Evolutionary conservation across 148 eudicot species (phyloP).

Genomic region (Camellia japonica): DNA sequence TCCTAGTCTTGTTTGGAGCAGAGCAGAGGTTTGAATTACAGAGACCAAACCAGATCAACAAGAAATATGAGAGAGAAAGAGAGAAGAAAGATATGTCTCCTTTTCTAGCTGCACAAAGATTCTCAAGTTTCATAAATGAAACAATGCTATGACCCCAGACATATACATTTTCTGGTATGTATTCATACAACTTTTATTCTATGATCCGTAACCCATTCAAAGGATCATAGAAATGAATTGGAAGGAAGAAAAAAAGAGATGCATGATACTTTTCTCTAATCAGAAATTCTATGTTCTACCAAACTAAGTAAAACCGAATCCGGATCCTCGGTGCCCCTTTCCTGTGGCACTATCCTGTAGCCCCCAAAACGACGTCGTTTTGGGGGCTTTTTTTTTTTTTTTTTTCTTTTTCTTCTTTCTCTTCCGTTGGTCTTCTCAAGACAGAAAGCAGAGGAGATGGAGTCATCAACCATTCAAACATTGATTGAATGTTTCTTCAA

Average conservation of each 20-base stretch:
- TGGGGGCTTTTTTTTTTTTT: no score
- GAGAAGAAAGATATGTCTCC: not conserved
- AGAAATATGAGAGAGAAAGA: not conserved
- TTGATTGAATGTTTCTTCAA: no score
- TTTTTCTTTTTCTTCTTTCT: no score
- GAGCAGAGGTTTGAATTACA: not conserved
- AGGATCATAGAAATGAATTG: not conserved
- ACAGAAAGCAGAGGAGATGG: no score
- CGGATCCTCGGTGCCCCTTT: no score
- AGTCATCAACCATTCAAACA: no score
- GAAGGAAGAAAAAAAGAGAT: conserved; percentile 8
- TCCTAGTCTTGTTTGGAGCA: no score
- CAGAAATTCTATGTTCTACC: conserved; percentile 16
- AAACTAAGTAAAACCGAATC: conserved; percentile 26
- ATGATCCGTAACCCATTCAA: conserved; percentile 1
- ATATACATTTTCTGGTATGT: not conserved
- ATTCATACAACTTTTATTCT: not conserved
- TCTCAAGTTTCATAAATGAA: conserved; percentile 9
- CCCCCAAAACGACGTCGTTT: no score
- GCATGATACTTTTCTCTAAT: not conserved
- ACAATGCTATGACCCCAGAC: conserved; percentile 4
- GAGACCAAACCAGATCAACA: not conserved
- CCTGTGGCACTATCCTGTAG: no score
- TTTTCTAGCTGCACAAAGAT: conserved; percentile 3
- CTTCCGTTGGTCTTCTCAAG: no score